Evolutionary conservation across 768 basidiomycete genomes (phyloP), one percentile per base, ranked within the genome.

Genomic region (Gyrodon lividus): DNA sequence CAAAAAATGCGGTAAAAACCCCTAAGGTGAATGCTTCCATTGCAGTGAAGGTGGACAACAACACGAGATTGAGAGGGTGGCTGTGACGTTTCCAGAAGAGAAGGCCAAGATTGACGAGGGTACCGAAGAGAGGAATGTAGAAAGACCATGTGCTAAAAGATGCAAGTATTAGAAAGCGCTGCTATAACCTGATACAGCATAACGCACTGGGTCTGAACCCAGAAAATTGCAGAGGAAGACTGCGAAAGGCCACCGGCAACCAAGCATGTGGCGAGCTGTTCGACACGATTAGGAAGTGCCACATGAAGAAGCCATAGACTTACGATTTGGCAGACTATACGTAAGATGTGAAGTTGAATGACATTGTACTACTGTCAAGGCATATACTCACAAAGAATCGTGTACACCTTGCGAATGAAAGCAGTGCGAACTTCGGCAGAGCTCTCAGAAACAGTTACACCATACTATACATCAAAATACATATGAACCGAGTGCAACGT

Each of bases 1-100:
- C 80, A 63, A 80, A 85, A 70, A 86, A 91, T 0, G 86, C 88
- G 22, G 89, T 79, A 28, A 87, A 82, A 7, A 91, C 74, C n/a
- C 97, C 97, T 43, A 99, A 76, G 10, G 92, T 86, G 66, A 92
- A 85, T 5, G 92, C 87, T 70, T 99, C 97, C 76, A 96, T 77
- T 20, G 89, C 63, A 8, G 97, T 99, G 72, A 98, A 99, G 2
- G 87, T 76, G 17, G 86, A 82, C 33, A 99, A 76, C 24, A 98
- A 74, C 41, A 92, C 76, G 52, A 96, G 76, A 70, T 99, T 99
- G 67, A 82, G 74, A 20, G 96, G 96, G 67, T 91, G 84, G 65
- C 81, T 83, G 69, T 96, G 94, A 50, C 95, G 85, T 71, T 97
- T 95, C 89, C 89, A 95, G 74, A 83, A 96, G 5, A 94, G 79